Conservation (phyloP, 1,139 yeast species). For the Hyphopichia khmerensis region DNA sequence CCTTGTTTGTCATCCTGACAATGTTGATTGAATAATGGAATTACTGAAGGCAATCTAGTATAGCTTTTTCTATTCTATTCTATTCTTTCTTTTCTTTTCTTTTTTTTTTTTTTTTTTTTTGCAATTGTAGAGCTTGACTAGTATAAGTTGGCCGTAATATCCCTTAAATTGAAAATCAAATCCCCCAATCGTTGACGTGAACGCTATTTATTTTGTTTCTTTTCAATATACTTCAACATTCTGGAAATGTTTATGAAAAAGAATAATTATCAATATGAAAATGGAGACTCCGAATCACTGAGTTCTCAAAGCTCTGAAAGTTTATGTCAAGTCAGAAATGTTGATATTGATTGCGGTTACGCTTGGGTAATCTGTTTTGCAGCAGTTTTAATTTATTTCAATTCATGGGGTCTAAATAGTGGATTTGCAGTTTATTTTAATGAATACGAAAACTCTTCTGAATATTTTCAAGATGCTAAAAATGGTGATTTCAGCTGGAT, state of each 20-base stretch:
- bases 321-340: neutral
- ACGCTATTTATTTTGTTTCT: too few species aligned
- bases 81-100: too few species aligned
- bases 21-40: too few species aligned
- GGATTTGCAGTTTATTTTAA: conserved; percentile 54
- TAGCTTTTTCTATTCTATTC: too few species aligned
- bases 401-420: conserved; percentile 55
- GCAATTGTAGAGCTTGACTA: too few species aligned
- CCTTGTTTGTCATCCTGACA: too few species aligned
- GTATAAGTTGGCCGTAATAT: too few species aligned
- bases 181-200: too few species aligned
- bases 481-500: conserved; percentile 39
- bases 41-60: too few species aligned
- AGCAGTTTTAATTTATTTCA: conserved; percentile 39
- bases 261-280: neutral
- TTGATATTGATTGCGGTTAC: conserved; percentile 41
- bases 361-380: conserved; percentile 49
- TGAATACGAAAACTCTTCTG: conserved; percentile 34
- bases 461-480: conserved; percentile 38
- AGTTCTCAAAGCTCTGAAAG: neutral
- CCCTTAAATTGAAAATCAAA: too few species aligned
- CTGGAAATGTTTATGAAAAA: neutral
- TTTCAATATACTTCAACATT: too few species aligned
- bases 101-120: too few species aligned
- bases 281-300: neutral